Conservation (phyloP, 805 yeast genomes). For the Kluyveromyces nonfermentans region DNA sequence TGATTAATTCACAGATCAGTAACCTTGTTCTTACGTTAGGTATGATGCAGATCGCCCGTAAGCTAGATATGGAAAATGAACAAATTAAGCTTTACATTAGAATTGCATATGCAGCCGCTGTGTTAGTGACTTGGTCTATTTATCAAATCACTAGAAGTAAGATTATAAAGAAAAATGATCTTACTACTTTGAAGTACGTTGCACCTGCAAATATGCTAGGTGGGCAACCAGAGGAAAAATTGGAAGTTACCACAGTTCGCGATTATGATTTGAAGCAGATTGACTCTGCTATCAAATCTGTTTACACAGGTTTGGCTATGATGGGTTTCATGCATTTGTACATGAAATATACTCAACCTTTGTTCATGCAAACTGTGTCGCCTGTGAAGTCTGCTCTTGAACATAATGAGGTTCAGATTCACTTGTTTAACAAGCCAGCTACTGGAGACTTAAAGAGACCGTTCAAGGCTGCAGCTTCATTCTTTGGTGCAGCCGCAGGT, state of each 20-base stretch:
- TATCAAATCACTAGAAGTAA: constrained; percentile 55
- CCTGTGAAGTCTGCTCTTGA: constrained; percentile 87
- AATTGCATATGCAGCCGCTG: constrained; percentile 58
- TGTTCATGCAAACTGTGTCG: constrained; percentile 87
- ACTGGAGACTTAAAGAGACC: constrained; percentile 93
- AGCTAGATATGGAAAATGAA: constrained; percentile 82
- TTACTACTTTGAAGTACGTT: constrained; percentile 85
- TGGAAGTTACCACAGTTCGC: constrained; percentile 84
- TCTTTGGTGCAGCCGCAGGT: constrained; percentile 41
- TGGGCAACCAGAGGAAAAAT: constrained; percentile 57
- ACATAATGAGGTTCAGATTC: constrained; percentile 84
- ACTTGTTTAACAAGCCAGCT: constrained; percentile 74
- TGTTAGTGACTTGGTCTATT: constrained; percentile 50
- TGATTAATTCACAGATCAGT: constrained; percentile 83
- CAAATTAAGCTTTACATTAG: constrained; percentile 64
- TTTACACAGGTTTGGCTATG: constrained; percentile 87
- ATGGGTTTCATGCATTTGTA: constrained; percentile 97
- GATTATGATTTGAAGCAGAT: constrained; percentile 91
- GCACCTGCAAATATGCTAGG: constrained; percentile 74
- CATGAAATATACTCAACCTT: constrained; percentile 95
- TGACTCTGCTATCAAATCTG: constrained; percentile 67
- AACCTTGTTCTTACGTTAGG: constrained; percentile 85
- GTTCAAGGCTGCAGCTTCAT: constrained; percentile 77
- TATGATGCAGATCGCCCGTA: constrained; percentile 92
- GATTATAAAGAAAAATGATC: constrained; percentile 71